Base-by-base conservation (phyloP, 305 asterid species). In the Salvia sclarea region DNA sequence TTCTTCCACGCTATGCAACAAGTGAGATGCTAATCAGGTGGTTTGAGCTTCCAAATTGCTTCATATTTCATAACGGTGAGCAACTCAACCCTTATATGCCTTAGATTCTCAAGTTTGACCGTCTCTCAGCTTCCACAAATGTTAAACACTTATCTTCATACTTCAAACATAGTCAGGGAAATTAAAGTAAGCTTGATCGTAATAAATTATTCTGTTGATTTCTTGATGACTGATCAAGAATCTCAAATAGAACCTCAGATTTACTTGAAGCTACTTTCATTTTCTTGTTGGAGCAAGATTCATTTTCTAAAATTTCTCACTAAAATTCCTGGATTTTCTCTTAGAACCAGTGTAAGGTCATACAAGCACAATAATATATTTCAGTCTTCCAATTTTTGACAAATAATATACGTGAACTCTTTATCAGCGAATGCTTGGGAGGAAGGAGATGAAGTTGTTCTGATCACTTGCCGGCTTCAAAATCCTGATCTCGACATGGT, bases 41-140 rank as follows among this genome's bases (percentile, higher is more conserved):
- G 99, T 94, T 94, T 64, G 98, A 94, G 86, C 97, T 91, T 75
- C 98, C 99, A 66, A 91, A 83, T 65, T 94, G 99, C 88, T 89
- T 84, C 89, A 91, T 94, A 65, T 91, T 90, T 79, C 99, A 94
- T 70, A 94, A 91, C 6, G 96, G 99, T 94, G 73, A 76, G 96
- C 65, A 68, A n/a, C 70, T 37, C 58, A 45, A 50, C 66, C 49
- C 66, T 57, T 61, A 31, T 33, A 40, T 66, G 62, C 72, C 67
- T 52, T 21, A 47, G 33, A 67, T 63, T 48, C 58, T 44, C 60
- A 59, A 59, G 68, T 37, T 20, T 43, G 59, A n/a, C 71, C 25
- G 52, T 41, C 18, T 40, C 17, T 54, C 13, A 13, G 66, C 59
- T 61, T 35, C 48, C 31, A 12, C 50, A 18, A 59, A 37, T 20